Conservation (phyloP, 2,329 filamentous ascomycete genomes). For the Claviceps sp. region DNA sequence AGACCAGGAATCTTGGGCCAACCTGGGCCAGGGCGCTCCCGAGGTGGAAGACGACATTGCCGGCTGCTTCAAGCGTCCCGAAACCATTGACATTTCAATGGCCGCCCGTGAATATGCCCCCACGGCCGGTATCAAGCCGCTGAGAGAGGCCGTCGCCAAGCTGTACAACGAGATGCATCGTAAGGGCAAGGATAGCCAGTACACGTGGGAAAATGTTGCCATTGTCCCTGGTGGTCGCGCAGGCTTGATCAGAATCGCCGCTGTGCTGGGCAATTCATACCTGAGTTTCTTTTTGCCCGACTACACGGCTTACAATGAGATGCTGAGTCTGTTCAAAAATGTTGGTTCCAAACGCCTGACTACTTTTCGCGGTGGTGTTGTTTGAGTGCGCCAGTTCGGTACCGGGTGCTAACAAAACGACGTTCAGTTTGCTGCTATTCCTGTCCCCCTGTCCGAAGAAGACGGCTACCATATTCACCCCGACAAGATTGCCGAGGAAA, state of each 20-base stretch:
- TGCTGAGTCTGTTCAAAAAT: constrained; percentile 90
- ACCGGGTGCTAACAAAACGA: not conserved
- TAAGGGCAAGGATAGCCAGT: constrained; percentile 73
- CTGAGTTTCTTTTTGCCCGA: constrained; percentile 89
- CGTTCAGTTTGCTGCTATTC: constrained; percentile 65
- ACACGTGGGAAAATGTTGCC: constrained; percentile 95
- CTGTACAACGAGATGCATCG: constrained; percentile 92
- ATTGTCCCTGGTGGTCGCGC: constrained; percentile 90
- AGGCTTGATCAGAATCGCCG: constrained; percentile 86
- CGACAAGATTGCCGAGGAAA: constrained; percentile 85
- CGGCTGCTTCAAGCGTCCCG: constrained; percentile 75
- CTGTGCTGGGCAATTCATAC: constrained; percentile 84
- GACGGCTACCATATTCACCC: constrained; percentile 91
- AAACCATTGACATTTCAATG: constrained; percentile 62
- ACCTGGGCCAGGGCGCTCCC: constrained; percentile 84
- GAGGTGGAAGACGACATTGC: constrained; percentile 89
- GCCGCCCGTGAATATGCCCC: constrained; percentile 81
- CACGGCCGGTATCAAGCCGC: constrained; percentile 82
- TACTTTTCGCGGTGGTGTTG: not conserved
- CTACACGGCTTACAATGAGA: constrained; percentile 96
- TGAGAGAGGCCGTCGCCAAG: constrained; percentile 77
- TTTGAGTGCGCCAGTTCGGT: not conserved
- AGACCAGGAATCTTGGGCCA: constrained; percentile 73
- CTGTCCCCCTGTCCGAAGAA: constrained; percentile 68
- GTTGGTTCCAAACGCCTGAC: constrained; percentile 23